Evolutionary conservation across 2,329 filamentous ascomycete species (phyloP).

Genomic region (Fusarium brevicatenulatum): DNA sequence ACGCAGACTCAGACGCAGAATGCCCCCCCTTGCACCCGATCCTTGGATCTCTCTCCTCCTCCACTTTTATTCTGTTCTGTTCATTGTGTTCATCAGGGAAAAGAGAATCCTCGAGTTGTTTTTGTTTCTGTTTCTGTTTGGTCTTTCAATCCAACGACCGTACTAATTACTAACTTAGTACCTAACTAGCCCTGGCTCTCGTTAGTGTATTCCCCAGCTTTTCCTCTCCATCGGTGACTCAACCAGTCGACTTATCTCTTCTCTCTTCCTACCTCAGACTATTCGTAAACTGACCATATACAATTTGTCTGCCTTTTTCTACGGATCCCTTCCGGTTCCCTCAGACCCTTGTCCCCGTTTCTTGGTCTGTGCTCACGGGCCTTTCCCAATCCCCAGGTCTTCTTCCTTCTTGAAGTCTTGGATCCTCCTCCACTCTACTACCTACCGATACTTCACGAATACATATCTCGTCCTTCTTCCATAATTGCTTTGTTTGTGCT

Average conservation of each 20-base stretch:
- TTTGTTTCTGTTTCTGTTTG: not conserved
- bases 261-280: not conserved
- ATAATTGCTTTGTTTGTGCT: constrained; percentile 22
- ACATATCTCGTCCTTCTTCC: constrained; percentile 2
- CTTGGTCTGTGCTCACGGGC: constrained; percentile 30
- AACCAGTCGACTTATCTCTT: not conserved
- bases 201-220: not conserved
- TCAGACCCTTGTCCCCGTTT: constrained; percentile 26
- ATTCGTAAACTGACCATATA: constrained; percentile 7
- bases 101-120: not conserved
- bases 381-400: constrained; percentile 36
- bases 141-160: constrained; percentile 1
- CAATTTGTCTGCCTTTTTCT: not conserved
- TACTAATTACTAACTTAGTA: not conserved
- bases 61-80: constrained; percentile 26
- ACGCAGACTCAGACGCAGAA: not conserved
- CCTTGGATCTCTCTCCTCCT: constrained; percentile 27
- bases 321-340: not conserved
- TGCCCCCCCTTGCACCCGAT: constrained; percentile 11
- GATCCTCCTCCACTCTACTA: constrained; percentile 29
- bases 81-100: not conserved
- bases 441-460: not conserved
- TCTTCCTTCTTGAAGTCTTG: constrained; percentile 21
- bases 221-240: not conserved
- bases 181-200: not conserved